Evolutionary conservation across 2,329 filamentous ascomycete genomes (phyloP).

Genomic region (Dactylellina sp.): DNA sequence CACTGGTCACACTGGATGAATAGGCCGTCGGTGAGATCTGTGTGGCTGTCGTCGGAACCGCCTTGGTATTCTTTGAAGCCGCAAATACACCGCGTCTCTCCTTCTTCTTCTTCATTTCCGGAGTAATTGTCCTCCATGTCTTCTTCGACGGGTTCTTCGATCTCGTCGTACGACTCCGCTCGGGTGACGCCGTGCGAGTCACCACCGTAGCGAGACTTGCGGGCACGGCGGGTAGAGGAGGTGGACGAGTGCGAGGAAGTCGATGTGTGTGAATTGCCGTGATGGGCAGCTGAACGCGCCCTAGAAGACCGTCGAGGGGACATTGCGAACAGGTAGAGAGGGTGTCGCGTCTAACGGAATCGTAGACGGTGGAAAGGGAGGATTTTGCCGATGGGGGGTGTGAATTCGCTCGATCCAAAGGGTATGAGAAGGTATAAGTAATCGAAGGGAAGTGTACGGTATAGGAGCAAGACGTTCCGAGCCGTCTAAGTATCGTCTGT

Average conservation of each 20-base stretch:
- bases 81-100: constrained; percentile 95
- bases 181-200: constrained; percentile 69
- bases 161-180: constrained; percentile 64
- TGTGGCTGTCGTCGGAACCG: constrained; percentile 72
- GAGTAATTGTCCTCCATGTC: constrained; percentile 68
- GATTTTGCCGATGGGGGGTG: constrained; percentile 55
- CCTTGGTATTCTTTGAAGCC: constrained; percentile 95
- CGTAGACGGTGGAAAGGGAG: constrained; percentile 59
- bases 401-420: constrained; percentile 55
- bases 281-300: constrained; percentile 80
- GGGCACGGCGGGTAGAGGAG: constrained; percentile 75
- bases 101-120: constrained; percentile 79
- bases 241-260: constrained; percentile 73
- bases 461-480: constrained; percentile 56
- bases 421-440: constrained; percentile 55
- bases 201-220: constrained; percentile 60
- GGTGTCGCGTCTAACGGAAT: constrained; percentile 65
- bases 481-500: constrained; percentile 61
- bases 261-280: constrained; percentile 72
- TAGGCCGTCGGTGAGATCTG: constrained; percentile 89
- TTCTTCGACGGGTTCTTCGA: constrained; percentile 65
- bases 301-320: constrained; percentile 90
- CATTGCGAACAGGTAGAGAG: constrained; percentile 65
- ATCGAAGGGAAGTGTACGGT: constrained; percentile 52
- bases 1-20: constrained; percentile 98